Evolutionary conservation across 176 grass and related monocot genomes (phyloP).

Genomic region (Oryza brachyantha): DNA sequence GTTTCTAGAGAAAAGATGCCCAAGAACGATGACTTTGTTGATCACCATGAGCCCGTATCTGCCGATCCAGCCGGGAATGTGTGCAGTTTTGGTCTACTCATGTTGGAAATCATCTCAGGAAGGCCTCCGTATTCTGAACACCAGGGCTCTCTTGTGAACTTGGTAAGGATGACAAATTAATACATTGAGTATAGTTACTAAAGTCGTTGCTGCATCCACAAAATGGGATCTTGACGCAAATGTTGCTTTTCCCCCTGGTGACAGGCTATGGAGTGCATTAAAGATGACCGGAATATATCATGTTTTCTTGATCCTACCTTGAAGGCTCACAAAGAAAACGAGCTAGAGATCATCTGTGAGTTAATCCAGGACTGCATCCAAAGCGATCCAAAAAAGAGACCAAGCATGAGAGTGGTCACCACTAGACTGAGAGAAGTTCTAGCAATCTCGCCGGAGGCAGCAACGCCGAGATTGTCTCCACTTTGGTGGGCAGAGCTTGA

Average conservation of each 20-base stretch:
- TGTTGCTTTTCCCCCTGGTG: neutral
- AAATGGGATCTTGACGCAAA: constrained; percentile 30
- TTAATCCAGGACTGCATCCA: constrained; percentile 72
- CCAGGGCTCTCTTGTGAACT: constrained; percentile 55
- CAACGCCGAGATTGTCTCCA: constrained; percentile 76
- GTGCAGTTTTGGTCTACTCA: constrained; percentile 80
- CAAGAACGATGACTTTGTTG: constrained; percentile 38
- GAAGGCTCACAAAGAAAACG: constrained; percentile 65
- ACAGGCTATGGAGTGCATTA: constrained; percentile 82
- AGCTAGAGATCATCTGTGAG: constrained; percentile 74
- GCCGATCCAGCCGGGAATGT: constrained; percentile 81
- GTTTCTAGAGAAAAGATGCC: constrained; percentile 53
- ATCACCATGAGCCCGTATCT: constrained; percentile 43
- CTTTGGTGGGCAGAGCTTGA: constrained; percentile 99
- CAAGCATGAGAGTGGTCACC: constrained; percentile 64
- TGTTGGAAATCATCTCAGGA: constrained; percentile 96
- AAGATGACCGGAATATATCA: constrained; percentile 42
- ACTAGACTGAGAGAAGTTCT: constrained; percentile 54
- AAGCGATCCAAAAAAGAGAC: constrained; percentile 72
- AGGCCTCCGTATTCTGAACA: constrained; percentile 65
- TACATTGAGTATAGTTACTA: constrained; percentile 9
- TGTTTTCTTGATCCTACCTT: constrained; percentile 73
- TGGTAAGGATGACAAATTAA: constrained; percentile 47
- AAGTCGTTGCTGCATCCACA: constrained; percentile 19
- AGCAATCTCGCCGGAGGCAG: constrained; percentile 77